Evolutionary conservation across 139 green algal genomes (phyloP).

Genomic region (Deuterostichococcus epilithicus): DNA sequence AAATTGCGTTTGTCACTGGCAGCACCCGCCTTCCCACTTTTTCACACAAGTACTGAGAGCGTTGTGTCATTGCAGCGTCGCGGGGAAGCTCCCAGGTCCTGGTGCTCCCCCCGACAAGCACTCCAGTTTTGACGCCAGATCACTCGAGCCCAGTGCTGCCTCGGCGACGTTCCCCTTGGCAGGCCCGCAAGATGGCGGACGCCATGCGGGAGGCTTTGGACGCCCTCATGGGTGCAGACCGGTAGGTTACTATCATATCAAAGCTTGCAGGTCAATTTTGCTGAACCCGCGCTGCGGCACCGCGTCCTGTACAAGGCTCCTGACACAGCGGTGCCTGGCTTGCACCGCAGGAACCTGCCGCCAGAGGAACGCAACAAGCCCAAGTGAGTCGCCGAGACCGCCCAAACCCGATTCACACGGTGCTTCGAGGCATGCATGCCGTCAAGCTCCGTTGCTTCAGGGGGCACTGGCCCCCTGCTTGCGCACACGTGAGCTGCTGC

Average conservation of each 20-base stretch:
- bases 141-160: too few species aligned
- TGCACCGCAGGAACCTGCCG: neutral
- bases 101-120: too few species aligned
- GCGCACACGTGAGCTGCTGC: conserved; percentile 21
- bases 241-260: conserved; percentile 19
- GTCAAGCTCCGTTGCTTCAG: too few species aligned
- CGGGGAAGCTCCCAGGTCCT: too few species aligned
- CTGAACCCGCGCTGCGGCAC: neutral
- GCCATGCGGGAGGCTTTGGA: conserved; percentile 40
- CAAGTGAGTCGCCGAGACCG: neutral
- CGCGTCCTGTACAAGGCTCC: conserved; percentile 11
- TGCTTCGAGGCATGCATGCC: too few species aligned
- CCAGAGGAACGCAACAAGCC: neutral
- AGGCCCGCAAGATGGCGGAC: conserved; percentile 24
- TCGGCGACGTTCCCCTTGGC: too few species aligned
- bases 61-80: too few species aligned
- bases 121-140: too few species aligned
- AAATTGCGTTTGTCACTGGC: too few species aligned
- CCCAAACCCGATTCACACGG: neutral
- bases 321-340: neutral
- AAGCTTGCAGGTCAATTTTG: neutral
- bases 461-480: neutral
- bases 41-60: too few species aligned
- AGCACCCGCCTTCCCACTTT: too few species aligned
- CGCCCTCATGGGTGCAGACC: conserved; percentile 42